Evolutionary conservation across 352 stramenopile species (phyloP).

Genomic region (Phytophthora cactorum): DNA sequence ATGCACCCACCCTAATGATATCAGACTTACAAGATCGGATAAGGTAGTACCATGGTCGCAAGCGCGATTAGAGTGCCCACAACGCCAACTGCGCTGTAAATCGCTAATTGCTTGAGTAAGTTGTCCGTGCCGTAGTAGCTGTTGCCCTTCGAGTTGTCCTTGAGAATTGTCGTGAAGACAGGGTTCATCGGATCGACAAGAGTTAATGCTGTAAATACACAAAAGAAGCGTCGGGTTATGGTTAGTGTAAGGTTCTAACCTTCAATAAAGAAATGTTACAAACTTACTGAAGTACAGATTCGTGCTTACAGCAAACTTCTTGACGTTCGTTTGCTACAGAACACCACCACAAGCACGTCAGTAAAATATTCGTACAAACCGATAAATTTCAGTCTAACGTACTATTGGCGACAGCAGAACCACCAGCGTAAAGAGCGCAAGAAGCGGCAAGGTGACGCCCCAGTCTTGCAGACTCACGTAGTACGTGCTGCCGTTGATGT

Average conservation of each 20-base stretch:
- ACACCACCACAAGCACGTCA: not conserved
- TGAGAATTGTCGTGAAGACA: slow-evolving; percentile 55
- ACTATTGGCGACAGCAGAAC: slow-evolving; percentile 68
- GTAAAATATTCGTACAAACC: not conserved
- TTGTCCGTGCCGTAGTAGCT: slow-evolving; percentile 57
- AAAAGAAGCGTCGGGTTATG: not conserved
- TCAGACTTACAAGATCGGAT: slow-evolving; percentile 59
- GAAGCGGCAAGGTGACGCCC: slow-evolving; percentile 54
- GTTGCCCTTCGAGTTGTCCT: slow-evolving; percentile 50
- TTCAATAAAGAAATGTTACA: slow-evolving; percentile 1
- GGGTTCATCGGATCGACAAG: slow-evolving; percentile 77
- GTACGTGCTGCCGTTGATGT: slow-evolving; percentile 62
- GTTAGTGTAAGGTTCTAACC: not conserved
- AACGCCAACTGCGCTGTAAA: slow-evolving; percentile 75
- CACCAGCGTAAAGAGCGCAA: slow-evolving; percentile 73
- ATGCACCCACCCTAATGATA: not conserved
- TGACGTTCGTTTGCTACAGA: slow-evolving; percentile 63
- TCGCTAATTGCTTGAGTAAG: slow-evolving; percentile 65
- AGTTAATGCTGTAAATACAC: slow-evolving; percentile 52
- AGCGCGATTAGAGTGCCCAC: slow-evolving; percentile 72
- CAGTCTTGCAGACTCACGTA: slow-evolving; percentile 74
- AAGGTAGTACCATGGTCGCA: slow-evolving; percentile 61
- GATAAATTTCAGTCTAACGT: slow-evolving; percentile 1
- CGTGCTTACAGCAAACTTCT: slow-evolving; percentile 80
- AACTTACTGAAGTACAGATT: slow-evolving; percentile 83